Percentiles rank a stretch among this genome's conserved stretches.
Conservation (phyloP, 2,329 filamentous ascomycete genomes). For the Cercospora beticola region DNA sequence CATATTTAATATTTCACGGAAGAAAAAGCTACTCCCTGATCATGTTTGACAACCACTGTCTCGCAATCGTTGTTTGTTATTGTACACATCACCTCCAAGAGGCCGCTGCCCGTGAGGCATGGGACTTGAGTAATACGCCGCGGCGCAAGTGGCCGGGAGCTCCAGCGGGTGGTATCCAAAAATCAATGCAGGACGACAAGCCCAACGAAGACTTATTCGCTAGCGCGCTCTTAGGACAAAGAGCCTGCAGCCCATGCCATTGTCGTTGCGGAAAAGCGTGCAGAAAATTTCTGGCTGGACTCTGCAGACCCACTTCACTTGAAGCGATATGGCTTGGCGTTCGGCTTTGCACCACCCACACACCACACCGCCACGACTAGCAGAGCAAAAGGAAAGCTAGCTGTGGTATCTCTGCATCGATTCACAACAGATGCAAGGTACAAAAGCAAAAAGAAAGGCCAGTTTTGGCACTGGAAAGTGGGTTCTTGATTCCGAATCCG, state of each 20-base stretch:
- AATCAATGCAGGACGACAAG: not conserved
- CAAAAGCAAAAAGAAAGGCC: not conserved
- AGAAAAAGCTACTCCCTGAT: not conserved
- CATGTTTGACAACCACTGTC: not conserved
- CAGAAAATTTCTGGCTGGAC: not conserved
- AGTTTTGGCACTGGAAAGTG: not conserved
- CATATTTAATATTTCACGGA: not conserved
- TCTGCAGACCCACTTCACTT: constrained; percentile 1
- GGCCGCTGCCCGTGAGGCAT: not conserved
- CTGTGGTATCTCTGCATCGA: not conserved
- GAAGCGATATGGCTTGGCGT: not conserved
- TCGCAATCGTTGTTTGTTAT: not conserved
- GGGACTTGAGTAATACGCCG: not conserved
- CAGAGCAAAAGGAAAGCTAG: too few relatives aligned
- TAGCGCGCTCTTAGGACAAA: not conserved
- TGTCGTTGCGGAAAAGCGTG: not conserved
- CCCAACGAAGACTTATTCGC: not conserved
- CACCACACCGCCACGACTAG: not conserved
- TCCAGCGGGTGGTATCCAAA: not conserved
- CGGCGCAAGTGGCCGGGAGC: not conserved
- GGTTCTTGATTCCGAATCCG: not conserved
- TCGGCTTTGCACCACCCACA: not conserved
- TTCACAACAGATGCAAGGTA: not conserved
- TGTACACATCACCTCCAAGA: not conserved
- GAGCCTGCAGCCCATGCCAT: not conserved